These are phyloP conservation scores for Vachellia pachyceras DNA, from an alignment of 306 rosid genomes.

Conservation along the genomic window DNA sequence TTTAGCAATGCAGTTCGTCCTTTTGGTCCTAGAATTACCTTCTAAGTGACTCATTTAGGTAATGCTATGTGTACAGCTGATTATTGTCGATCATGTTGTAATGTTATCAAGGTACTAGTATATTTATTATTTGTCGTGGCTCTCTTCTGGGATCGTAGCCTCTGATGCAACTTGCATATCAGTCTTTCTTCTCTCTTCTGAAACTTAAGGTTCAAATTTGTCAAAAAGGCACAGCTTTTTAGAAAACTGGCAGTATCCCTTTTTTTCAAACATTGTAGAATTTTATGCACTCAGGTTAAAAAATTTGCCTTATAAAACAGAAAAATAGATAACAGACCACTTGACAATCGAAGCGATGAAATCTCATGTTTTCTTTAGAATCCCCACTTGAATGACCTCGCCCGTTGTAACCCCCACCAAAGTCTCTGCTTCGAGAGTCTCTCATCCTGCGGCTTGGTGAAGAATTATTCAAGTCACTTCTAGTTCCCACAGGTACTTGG, in stretches of 20 bases:
- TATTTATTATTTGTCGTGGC: conserved; percentile 36
- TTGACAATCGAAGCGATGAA: not conserved
- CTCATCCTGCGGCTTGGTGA: conserved; percentile 15
- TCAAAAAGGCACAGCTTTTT: conserved; percentile 46
- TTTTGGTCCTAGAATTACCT: conserved; percentile 46
- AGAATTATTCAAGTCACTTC: conserved; percentile 5
- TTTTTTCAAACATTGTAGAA: conserved; percentile 45
- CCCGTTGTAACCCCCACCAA: not conserved
- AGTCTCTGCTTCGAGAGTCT: conserved; percentile 13
- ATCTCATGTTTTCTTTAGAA: not conserved
- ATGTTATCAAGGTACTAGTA: conserved; percentile 33
- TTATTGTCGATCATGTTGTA: conserved; percentile 32
- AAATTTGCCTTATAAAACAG: not conserved
- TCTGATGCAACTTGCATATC: conserved; percentile 17
- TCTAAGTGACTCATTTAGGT: conserved; percentile 58
- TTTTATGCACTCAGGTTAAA: conserved; percentile 40
- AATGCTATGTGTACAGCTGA: conserved; percentile 56
- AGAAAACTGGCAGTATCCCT: conserved; percentile 31
- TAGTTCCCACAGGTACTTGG: not conserved
- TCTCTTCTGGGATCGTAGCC: conserved; percentile 35
- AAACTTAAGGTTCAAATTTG: conserved; percentile 35
- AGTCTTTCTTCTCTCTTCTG: conserved; percentile 32
- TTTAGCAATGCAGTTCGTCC: conserved; percentile 15
- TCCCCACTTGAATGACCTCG: not conserved
- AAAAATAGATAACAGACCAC: not conserved